Evolutionary conservation across 441 rosid genomes (phyloP), one percentile per base, ranked within the genome.

Genomic region (Breynia disticha): DNA sequence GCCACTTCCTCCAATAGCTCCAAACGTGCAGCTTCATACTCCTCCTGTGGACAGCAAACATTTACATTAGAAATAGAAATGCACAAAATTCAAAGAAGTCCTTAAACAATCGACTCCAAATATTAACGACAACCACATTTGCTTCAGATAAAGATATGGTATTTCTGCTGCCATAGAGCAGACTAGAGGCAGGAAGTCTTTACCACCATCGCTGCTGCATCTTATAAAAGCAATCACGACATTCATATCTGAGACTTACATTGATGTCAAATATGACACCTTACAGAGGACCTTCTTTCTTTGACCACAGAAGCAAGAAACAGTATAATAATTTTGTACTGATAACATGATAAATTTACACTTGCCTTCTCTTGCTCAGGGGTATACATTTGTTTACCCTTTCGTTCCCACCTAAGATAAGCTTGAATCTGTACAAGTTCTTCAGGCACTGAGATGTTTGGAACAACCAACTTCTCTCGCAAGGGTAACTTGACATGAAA

Each of bases 351-450:
- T 16, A 0, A 11, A 10, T 22, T 43, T 60, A 52, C 32, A 65
- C 75, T 76, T 81, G 76, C 97, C 97, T 84, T 89, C 80, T 93
- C 96, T 75, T 89, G 76, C 73, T 86, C 84, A 24, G 96, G 93
- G 47, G 70, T 62, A 74, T 86, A 93, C 69, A 61, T 79, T 72
- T 81, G 95, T 81, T 86, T 93, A 56, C 99, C 97, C 42, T 80
- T 89, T 75, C 89, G 82, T 79, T 93, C 99, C 99, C 99, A 93
- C 72, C 97, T 81, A 57, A 86, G 44, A 80, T 86, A 89, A 35
- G 99, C 84, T 73, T 93, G 99, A 63, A 82, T 52, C 72, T 86
- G 97, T 58, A 93, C 95, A 69, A 93, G 99, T 48, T 91, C 97
- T 67, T 86, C 97, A 62, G 97, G 97, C 76, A 89, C 77, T 51